A percentile compares a stretch with the other conserved stretches of the same genome.
These are phyloP conservation scores for Fusarium chlamydosporum DNA, from an alignment of 2,329 filamentous ascomycete genomes.

Conservation along the genomic window DNA sequence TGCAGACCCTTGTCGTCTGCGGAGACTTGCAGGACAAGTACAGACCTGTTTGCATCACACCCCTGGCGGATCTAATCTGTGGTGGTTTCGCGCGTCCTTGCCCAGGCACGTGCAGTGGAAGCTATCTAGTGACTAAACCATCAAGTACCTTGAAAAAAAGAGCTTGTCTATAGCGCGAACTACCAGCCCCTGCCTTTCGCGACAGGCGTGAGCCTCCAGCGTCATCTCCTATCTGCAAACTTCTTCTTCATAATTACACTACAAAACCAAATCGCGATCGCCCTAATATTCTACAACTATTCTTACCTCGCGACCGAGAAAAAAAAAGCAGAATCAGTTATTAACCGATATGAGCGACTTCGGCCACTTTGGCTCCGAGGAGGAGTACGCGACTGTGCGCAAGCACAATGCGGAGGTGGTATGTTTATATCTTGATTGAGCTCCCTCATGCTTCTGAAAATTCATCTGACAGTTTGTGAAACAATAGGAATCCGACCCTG, in stretches of 20 bases:
- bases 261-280: slow-evolving; percentile 14
- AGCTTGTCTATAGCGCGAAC: slow-evolving; percentile 42
- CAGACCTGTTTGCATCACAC: slow-evolving; percentile 36
- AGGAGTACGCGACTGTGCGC: slow-evolving; percentile 86
- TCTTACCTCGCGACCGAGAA: slow-evolving; percentile 32
- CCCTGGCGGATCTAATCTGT: slow-evolving; percentile 28
- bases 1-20: slow-evolving; percentile 17
- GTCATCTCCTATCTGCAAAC: slow-evolving; percentile 46
- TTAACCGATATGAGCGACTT: slow-evolving; percentile 75
- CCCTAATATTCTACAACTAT: slow-evolving; percentile 16
- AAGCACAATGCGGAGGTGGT: slow-evolving; percentile 85
- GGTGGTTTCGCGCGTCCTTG: slow-evolving; percentile 10
- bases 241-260: slow-evolving; percentile 30
- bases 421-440: slow-evolving; percentile 47
- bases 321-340: slow-evolving; percentile 8
- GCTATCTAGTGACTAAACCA: slow-evolving; percentile 33
- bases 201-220: slow-evolving; percentile 45
- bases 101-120: slow-evolving; percentile 28
- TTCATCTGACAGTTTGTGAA: slow-evolving; percentile 43
- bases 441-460: slow-evolving; percentile 1
- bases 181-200: slow-evolving; percentile 50
- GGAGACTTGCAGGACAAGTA: slow-evolving; percentile 32
- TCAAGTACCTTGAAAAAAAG: slow-evolving; percentile 42
- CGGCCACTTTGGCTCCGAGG: slow-evolving; percentile 78
- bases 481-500: slow-evolving; percentile 75